Conservation (phyloP, 371 early-diverging fungal genomes). For the Mucor plumbeus region DNA sequence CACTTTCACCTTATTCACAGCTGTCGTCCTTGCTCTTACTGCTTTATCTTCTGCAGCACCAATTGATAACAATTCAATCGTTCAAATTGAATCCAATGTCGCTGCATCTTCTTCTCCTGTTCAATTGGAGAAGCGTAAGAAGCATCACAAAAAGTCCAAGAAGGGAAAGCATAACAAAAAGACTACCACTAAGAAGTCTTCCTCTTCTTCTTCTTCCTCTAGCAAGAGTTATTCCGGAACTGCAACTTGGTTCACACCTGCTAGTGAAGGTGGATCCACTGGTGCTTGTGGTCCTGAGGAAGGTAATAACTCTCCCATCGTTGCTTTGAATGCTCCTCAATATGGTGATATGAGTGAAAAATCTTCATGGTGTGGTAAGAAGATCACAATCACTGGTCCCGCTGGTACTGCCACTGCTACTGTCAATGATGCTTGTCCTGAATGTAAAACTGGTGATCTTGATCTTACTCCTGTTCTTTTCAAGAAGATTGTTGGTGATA, state of each 20-base stretch:
- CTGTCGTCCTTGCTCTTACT: conserved; percentile 20
- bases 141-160: conserved; percentile 13
- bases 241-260: conserved; percentile 37
- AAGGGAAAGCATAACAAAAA: conserved; percentile 8
- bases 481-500: conserved; percentile 34
- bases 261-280: conserved; percentile 31
- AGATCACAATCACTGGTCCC: conserved; percentile 33
- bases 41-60: conserved; percentile 23
- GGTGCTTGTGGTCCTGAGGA: conserved; percentile 39
- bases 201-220: conserved; percentile 3
- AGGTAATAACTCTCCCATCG: conserved; percentile 23
- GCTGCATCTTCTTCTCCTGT: neutral
- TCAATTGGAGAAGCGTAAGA: conserved; percentile 14
- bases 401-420: conserved; percentile 25
- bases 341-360: conserved; percentile 32
- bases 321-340: conserved; percentile 37
- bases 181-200: neutral
- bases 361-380: conserved; percentile 38
- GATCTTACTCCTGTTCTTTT: conserved; percentile 70
- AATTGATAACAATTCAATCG: conserved; percentile 9
- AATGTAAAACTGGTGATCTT: conserved; percentile 25
- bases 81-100: conserved; percentile 4
- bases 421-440: conserved; percentile 36
- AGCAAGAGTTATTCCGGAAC: conserved; percentile 22
- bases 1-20: conserved; percentile 23